Percentiles rank a stretch among this genome's conserved stretches.
Conservation (phyloP, 805 yeast species). For the Metschnikowia colocasiae region DNA sequence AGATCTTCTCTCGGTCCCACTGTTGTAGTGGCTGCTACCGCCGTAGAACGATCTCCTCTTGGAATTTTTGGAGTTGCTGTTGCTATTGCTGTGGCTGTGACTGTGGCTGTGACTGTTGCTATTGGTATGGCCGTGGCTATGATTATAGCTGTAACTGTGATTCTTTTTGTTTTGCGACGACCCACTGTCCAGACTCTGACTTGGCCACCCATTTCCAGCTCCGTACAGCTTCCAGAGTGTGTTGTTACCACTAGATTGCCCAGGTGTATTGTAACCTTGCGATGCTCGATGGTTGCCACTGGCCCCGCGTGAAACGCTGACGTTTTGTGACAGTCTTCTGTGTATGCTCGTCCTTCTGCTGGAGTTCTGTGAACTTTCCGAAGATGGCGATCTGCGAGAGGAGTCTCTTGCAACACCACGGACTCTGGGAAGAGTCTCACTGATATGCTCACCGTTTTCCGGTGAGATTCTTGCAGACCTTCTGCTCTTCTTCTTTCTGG, state of each 20-base stretch:
- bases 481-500: constrained; percentile 6
- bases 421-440: background rate
- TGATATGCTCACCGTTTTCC: background rate
- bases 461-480: background rate
- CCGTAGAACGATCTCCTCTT: constrained; percentile 35
- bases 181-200: background rate
- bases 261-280: background rate
- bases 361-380: background rate
- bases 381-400: constrained; percentile 4
- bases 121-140: background rate
- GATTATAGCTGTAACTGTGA: background rate
- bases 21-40: constrained; percentile 20
- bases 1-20: constrained; percentile 4
- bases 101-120: background rate
- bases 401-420: background rate
- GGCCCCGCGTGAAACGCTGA: background rate
- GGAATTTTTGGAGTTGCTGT: constrained; percentile 27
- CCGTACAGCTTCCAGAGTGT: background rate
- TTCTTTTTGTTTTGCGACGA: background rate
- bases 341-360: background rate
- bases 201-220: background rate
- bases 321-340: background rate
- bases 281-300: background rate
- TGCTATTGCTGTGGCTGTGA: constrained; percentile 28
- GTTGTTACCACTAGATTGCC: background rate